These are phyloP conservation scores for Phialophora macrospora DNA, from an alignment of 2,329 filamentous ascomycete genomes.

Conservation along the genomic window DNA sequence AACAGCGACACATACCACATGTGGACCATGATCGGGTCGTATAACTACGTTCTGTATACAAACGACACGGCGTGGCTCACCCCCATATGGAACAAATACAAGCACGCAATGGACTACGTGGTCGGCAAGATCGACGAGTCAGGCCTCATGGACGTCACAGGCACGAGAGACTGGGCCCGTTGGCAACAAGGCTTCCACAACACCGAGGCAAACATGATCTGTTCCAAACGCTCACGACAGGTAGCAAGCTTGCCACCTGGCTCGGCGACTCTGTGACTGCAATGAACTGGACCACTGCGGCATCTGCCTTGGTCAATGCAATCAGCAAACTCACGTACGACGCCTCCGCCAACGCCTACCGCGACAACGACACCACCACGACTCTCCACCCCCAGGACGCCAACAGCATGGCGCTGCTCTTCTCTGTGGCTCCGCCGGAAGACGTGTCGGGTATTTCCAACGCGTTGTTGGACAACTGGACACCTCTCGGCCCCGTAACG, in stretches of 20 bases:
- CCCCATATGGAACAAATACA: slow-evolving; percentile 56
- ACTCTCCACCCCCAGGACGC: slow-evolving; percentile 65
- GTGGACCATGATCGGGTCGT: slow-evolving; percentile 63
- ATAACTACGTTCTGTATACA: slow-evolving; percentile 63
- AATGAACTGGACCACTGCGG: not conserved
- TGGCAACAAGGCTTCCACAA: slow-evolving; percentile 58
- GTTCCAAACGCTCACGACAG: slow-evolving; percentile 61
- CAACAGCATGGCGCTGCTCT: slow-evolving; percentile 61
- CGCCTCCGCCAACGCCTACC: slow-evolving; percentile 55
- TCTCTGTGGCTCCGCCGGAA: slow-evolving; percentile 46
- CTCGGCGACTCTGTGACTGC: slow-evolving; percentile 44
- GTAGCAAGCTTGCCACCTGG: slow-evolving; percentile 57
- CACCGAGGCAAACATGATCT: slow-evolving; percentile 60
- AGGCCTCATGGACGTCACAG: slow-evolving; percentile 55
- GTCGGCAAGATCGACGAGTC: slow-evolving; percentile 51
- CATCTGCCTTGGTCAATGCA: slow-evolving; percentile 46
- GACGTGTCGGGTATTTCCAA: slow-evolving; percentile 47
- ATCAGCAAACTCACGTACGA: slow-evolving; percentile 60
- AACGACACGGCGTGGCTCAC: slow-evolving; percentile 57
- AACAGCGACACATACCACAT: slow-evolving; percentile 50
- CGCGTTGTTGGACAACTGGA: slow-evolving; percentile 59
- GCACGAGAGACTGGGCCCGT: slow-evolving; percentile 58
- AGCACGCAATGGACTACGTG: slow-evolving; percentile 54
- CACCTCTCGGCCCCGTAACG: slow-evolving; percentile 58
- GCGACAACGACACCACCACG: slow-evolving; percentile 58